Percentiles rank a stretch among this genome's conserved stretches.
These are phyloP conservation scores for Tuctoria greenei DNA, from an alignment of 176 grass and related monocot genomes.

Conservation along the genomic window DNA sequence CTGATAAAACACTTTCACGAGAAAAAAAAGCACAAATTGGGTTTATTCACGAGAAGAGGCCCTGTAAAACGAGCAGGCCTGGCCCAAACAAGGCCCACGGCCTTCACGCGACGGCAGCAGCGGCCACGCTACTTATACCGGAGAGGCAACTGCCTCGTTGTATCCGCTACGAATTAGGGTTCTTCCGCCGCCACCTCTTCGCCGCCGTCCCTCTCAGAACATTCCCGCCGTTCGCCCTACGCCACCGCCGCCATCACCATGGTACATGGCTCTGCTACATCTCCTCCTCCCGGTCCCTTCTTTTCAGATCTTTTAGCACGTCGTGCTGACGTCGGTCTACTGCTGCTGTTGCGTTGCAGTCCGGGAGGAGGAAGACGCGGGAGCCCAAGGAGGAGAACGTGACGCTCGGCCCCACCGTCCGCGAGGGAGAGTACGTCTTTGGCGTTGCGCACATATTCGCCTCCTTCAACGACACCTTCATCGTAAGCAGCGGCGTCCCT, in stretches of 20 bases:
- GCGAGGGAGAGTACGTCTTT: conserved; percentile 72
- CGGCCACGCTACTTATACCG: conserved; percentile 5
- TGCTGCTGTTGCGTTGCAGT: conserved; percentile 37
- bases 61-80: neutral
- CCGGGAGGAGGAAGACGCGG: conserved; percentile 63
- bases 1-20: too few species aligned
- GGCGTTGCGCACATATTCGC: conserved; percentile 76
- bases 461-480: conserved; percentile 87
- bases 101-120: neutral
- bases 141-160: neutral
- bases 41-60: neutral
- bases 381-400: conserved; percentile 86
- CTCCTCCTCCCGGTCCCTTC: neutral
- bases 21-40: neutral
- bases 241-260: conserved; percentile 37
- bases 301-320: neutral
- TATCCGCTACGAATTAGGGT: conserved; percentile 23
- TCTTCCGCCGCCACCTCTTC: neutral
- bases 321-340: neutral
- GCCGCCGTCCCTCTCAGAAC: neutral
- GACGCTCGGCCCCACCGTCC: conserved; percentile 68
- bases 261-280: conserved; percentile 36
- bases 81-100: conserved; percentile 1
- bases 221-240: neutral
- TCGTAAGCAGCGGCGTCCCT: conserved; percentile 38